These are phyloP conservation scores for Atalantia buxifolia DNA, from an alignment of 345 rosid genomes.

Conservation along the genomic window DNA sequence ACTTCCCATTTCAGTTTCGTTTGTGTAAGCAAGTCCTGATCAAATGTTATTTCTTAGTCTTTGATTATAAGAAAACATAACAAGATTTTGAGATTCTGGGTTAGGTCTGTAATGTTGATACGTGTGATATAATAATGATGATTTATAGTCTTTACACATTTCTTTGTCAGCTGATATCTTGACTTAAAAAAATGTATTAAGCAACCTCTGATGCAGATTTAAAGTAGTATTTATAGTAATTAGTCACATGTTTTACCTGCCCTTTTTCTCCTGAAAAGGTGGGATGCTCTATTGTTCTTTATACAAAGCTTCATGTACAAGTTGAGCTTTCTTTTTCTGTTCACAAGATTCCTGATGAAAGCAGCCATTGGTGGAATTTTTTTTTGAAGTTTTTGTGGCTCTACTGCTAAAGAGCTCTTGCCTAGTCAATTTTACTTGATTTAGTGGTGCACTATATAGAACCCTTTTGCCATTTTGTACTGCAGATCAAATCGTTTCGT, in stretches of 20 bases:
- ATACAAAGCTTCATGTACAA: slow-evolving; percentile 10
- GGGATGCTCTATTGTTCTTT: neutral
- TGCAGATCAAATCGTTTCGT: slow-evolving; percentile 9
- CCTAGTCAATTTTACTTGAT: slow-evolving; percentile 1
- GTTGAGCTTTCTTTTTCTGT: slow-evolving; percentile 9
- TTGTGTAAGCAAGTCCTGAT: neutral
- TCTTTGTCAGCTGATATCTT: slow-evolving; percentile 5
- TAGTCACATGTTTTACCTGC: slow-evolving; percentile 28
- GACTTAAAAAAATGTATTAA: neutral
- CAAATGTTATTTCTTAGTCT: neutral
- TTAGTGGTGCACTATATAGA: neutral
- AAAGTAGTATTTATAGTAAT: slow-evolving; percentile 7
- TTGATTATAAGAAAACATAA: neutral
- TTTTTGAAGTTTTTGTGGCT: neutral
- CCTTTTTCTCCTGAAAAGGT: slow-evolving; percentile 21
- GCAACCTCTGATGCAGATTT: slow-evolving; percentile 6
- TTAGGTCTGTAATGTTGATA: slow-evolving; percentile 1
- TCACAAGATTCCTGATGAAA: slow-evolving; percentile 27
- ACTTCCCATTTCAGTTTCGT: slow-evolving; percentile 6
- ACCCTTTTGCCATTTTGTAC: neutral
- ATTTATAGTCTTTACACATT: neutral
- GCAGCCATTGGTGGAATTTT: neutral
- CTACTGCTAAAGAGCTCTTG: slow-evolving; percentile 9
- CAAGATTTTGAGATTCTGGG: slow-evolving; percentile 1
- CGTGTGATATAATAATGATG: neutral